Conservation (phyloP, 23 red algal species). For the Cyanidioschyzon merolae region DNA sequence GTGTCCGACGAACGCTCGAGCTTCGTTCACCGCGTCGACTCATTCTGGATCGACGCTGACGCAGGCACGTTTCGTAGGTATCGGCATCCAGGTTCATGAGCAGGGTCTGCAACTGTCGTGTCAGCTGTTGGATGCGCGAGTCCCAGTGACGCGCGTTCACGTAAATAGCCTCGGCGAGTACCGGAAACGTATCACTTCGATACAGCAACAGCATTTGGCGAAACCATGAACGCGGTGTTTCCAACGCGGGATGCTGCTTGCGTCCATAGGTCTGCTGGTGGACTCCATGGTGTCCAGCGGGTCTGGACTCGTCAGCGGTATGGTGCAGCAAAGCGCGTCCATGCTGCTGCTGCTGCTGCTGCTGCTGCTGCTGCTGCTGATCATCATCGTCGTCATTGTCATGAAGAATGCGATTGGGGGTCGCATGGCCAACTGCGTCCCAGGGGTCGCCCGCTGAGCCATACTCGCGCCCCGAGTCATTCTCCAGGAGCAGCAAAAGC, state of each 20-base stretch:
- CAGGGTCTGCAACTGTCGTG: not conserved
- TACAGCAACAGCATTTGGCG: not conserved
- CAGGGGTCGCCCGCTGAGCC: too few species aligned
- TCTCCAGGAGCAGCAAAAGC: conserved; percentile 14
- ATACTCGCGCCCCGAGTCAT: conserved; percentile 2
- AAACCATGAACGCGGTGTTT: conserved; percentile 7
- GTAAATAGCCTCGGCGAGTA: not conserved
- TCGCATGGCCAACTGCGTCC: not conserved
- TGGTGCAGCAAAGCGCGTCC: not conserved
- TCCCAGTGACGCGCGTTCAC: conserved; percentile 10
- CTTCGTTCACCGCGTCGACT: too few species aligned
- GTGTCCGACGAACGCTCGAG: too few species aligned
- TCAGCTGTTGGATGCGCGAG: conserved; percentile 5
- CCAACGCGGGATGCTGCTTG: not conserved
- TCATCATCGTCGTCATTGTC: conserved; percentile 11
- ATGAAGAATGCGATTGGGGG: not conserved
- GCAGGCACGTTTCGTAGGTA: conserved; percentile 12
- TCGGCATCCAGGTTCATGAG: not conserved
- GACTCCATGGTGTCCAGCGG: too few species aligned
- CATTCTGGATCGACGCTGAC: not conserved
- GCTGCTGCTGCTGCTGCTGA: not conserved
- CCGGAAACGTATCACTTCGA: not conserved
- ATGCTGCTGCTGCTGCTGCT: too few species aligned
- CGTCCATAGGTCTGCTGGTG: not conserved
- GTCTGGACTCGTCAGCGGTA: too few species aligned